Conservation (phyloP, 345 rosid species). For the Populus pruinosa region DNA sequence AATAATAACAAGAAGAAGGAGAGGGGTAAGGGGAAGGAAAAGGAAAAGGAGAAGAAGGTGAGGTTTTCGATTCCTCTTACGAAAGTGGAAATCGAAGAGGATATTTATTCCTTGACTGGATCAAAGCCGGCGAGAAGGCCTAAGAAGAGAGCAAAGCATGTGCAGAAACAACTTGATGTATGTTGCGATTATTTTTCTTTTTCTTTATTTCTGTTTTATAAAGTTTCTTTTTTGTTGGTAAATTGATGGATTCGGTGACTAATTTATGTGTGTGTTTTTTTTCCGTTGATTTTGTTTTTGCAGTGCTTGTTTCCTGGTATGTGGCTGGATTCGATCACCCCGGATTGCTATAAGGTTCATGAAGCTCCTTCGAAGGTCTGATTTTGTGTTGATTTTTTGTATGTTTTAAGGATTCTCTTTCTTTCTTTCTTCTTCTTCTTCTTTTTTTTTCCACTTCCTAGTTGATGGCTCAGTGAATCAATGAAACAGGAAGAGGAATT, state of each 20-base stretch:
- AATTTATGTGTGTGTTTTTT: neutral
- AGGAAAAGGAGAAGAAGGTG: slow-evolving; percentile 16
- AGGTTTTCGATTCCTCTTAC: slow-evolving; percentile 25
- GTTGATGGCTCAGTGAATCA: neutral
- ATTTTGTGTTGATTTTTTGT: neutral
- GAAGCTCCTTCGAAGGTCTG: slow-evolving; percentile 23
- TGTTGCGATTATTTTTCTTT: neutral
- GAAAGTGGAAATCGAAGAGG: slow-evolving; percentile 29
- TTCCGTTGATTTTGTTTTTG: slow-evolving; percentile 4
- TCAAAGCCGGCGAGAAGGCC: slow-evolving; percentile 28
- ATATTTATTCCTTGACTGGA: slow-evolving; percentile 25
- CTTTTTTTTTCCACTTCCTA: neutral
- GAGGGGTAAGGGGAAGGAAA: neutral
- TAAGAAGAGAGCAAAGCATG: slow-evolving; percentile 24
- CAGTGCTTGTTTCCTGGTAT: slow-evolving; percentile 30
- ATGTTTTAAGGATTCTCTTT: neutral
- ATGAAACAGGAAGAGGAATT: neutral
- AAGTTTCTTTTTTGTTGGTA: neutral
- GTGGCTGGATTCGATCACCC: slow-evolving; percentile 22
- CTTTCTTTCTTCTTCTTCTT: too few relatives aligned
- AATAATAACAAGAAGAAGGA: slow-evolving; percentile 10
- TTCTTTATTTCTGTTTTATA: neutral
- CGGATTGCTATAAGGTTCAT: slow-evolving; percentile 18
- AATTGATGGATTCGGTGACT: neutral
- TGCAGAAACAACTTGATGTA: slow-evolving; percentile 30